Evolutionary conservation across 768 basidiomycete genomes (phyloP).

Genomic region (Tricholoma saponaceum): DNA sequence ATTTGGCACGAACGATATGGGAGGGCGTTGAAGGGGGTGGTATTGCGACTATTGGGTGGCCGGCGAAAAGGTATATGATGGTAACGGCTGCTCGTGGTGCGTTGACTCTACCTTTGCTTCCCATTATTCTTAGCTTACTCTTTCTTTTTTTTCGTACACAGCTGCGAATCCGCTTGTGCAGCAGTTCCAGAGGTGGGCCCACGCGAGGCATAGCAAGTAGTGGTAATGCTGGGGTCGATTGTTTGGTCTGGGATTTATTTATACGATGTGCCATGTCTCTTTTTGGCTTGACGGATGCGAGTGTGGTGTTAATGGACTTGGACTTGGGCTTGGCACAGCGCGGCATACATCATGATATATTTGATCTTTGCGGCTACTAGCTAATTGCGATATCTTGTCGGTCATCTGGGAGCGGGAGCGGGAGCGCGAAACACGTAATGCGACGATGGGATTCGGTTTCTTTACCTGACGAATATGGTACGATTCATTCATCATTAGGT

Average conservation of each 20-base stretch:
- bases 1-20: not conserved
- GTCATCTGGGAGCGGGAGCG: too few species aligned
- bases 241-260: not conserved
- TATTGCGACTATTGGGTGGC: not conserved
- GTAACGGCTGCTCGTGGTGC: not conserved
- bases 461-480: too few species aligned
- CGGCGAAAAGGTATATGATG: not conserved
- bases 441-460: too few species aligned
- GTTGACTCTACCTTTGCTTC: not conserved
- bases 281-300: too few species aligned
- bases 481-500: too few species aligned
- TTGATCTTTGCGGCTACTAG: too few species aligned
- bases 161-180: not conserved
- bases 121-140: not conserved
- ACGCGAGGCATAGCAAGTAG: not conserved
- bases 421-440: too few species aligned
- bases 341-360: too few species aligned
- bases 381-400: too few species aligned
- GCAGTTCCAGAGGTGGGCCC: not conserved
- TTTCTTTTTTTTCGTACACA: not conserved
- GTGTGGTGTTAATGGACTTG: too few species aligned
- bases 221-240: not conserved
- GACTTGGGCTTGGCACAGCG: too few species aligned
- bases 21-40: not conserved
- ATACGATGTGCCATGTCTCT: too few species aligned